Base-by-base conservation (phyloP, 2,329 filamentous ascomycete species). In the Ophiostoma triangulosporum region DNA sequence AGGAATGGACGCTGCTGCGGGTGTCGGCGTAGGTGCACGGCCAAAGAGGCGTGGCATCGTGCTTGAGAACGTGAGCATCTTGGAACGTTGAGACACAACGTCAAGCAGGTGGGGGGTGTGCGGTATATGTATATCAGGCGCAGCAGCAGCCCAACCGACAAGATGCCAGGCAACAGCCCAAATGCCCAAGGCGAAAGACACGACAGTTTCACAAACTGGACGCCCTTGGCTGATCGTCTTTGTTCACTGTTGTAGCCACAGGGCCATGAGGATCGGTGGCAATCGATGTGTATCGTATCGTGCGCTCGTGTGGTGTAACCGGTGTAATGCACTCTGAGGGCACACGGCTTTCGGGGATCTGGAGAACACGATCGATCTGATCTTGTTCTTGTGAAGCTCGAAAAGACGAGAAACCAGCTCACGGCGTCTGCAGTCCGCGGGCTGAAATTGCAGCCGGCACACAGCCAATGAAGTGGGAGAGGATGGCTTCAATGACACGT, bases 21-120 rank as follows among this genome's bases (percentile, higher is more conserved):
- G 36, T 5, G 46, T 46, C 14, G 54, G 54, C 14, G 50, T 32
- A 20, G 54, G 38, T 17, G 55, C 50, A 32, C 56, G 53, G 48
- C 53, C 53, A 50, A 57, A 57, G 48, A 57, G 51, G n/a, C 53
- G 56, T 6, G 53, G 56, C 56, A 57, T 57, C 1, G 52, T 45
- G 22, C 22, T 56, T 11, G 48, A 31, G 12, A 56, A 31, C 0
- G 54, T 33, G 11, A 53, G 48, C 51, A 53, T 53, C 15, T 26
- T 15, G 38, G 40, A 11, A 31, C 6, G 11, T 31, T 6, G 29
- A 31, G n/a, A n/a, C n/a, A n/a, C n/a, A n/a, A n/a, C n/a, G n/a
- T n/a, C n/a, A n/a, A n/a, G n/a, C n/a, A n/a, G n/a, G n/a, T n/a
- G n/a, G n/a, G n/a, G n/a, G 29, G 29, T 31, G 29, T 31, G 29